These are phyloP conservation scores for Discostella pseudostelligera DNA, from an alignment of 108 stramenopile species.

Conservation along the genomic window DNA sequence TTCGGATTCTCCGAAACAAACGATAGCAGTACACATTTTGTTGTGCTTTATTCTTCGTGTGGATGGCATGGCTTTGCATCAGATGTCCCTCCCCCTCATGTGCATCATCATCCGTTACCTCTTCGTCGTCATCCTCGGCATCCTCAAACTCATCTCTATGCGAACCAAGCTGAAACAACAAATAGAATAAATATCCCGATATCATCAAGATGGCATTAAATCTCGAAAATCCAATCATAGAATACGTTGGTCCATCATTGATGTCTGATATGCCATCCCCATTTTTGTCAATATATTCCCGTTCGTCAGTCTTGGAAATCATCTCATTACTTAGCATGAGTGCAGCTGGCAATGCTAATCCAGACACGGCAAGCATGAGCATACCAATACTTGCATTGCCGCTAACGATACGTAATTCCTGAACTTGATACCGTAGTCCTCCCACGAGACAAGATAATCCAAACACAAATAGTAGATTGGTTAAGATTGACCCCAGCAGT, in stretches of 20 bases:
- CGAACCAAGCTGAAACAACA: conserved; percentile 81
- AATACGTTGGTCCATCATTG: conserved; percentile 46
- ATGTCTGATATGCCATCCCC: conserved; percentile 43
- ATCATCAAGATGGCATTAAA: conserved; percentile 85
- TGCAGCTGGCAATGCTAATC: conserved; percentile 75
- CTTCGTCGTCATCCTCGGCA: conserved; percentile 30
- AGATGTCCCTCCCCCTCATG: conserved; percentile 14
- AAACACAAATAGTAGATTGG: conserved; percentile 88
- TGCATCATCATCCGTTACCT: conserved; percentile 2
- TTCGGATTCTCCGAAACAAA: conserved; percentile 8
- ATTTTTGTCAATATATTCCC: conserved; percentile 46
- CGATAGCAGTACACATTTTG: conserved; percentile 45
- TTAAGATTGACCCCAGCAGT: conserved; percentile 87
- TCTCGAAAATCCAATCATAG: conserved; percentile 71
- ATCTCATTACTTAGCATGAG: conserved; percentile 71
- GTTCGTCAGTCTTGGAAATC: conserved; percentile 8
- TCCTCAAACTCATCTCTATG: conserved; percentile 90
- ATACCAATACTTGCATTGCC: conserved; percentile 81
- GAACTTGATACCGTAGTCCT: conserved; percentile 84
- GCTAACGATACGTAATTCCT: conserved; percentile 70
- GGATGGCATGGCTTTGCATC: conserved; percentile 3
- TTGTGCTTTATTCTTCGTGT: conserved; percentile 20
- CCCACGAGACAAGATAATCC: conserved; percentile 85
- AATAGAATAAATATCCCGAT: conserved; percentile 69
- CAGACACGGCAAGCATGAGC: conserved; percentile 71